Conservation (phyloP, 306 rosid genomes). For the Trifolium subterraneum region DNA sequence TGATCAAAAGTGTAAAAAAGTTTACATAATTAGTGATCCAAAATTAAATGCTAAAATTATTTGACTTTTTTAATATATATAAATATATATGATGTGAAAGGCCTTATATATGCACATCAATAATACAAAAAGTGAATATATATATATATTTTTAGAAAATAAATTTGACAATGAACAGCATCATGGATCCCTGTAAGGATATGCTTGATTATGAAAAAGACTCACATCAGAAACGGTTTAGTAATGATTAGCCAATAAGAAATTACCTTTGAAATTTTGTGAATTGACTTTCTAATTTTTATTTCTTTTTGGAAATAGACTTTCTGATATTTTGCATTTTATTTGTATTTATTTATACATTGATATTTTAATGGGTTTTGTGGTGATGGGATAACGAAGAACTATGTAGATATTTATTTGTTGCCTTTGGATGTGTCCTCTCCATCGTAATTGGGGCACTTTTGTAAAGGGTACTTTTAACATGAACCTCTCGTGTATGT, state of each 20-base stretch:
- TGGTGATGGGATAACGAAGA: conserved; percentile 33
- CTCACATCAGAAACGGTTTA: conserved; percentile 31
- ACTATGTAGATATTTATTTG: conserved; percentile 3
- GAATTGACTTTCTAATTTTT: conserved; percentile 38
- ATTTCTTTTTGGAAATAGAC: conserved; percentile 30
- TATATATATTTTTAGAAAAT: background rate
- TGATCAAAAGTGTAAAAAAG: too few relatives aligned
- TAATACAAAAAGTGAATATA: background rate
- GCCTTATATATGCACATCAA: background rate
- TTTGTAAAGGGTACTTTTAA: conserved; percentile 51
- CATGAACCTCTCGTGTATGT: conserved; percentile 65
- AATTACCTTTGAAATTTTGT: conserved; percentile 7
- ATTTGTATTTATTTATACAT: background rate
- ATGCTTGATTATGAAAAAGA: conserved; percentile 38
- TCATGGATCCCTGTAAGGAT: conserved; percentile 38
- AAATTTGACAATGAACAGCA: conserved; percentile 31
- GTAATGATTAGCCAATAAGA: conserved; percentile 32
- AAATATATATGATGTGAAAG: too few relatives aligned
- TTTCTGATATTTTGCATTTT: conserved; percentile 14
- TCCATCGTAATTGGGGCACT: conserved; percentile 43
- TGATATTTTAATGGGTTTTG: conserved; percentile 4
- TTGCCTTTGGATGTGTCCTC: conserved; percentile 3
- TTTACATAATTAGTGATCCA: too few relatives aligned
- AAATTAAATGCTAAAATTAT: too few relatives aligned
- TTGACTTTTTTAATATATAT: too few relatives aligned